Base-by-base conservation (phyloP, 441 rosid species). In the Brassica hybrid region DNA sequence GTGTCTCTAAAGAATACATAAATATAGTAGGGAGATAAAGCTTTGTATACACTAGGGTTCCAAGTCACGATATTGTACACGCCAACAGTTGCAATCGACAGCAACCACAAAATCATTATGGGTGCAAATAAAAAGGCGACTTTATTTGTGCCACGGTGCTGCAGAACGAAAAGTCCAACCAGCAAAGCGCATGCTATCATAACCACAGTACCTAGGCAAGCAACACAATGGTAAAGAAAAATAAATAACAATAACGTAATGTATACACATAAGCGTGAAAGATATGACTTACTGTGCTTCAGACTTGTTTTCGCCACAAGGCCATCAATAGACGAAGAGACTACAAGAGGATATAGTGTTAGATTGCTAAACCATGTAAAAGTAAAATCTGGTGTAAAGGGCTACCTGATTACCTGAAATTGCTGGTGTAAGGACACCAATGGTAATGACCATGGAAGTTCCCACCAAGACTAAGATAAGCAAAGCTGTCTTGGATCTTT, bases 81-180 rank as follows among this genome's bases (percentile, higher is more conserved):
- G 36, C 99, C 98, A 76, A 86, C 61, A 34, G 84, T 67, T 60
- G 94, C 97, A 76, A 88, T 81, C 43, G 86, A 87, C 34, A 93
- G 67, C 78, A 91, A 69, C 99, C 99, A 94, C 21, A 91, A 76
- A 78, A 90, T 86, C 82, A 89, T 84, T 30, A 94, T 83, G 10
- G 98, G 98, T 70, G 98, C 77, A 84, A 94, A 93, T 65, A 87
- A 36, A 79, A 91, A 89, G 64, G 90, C 90, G 69, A 87, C 88
- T 84, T 80, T 85, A 80, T 90, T 85, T 45, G 91, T 90, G 71
- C 99, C 98, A 45, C 82, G 87, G 82, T 94, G 88, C 84, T 93
- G 99, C 87, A 91, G 76, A 85, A 95, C 91, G 71, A 95, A 95
- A 75, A 91, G 94, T 69, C 98, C 94, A 77, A 91, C 87, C 86